Base-by-base conservation (phyloP, 1,139 yeast species). In the Sugiyamaella xylanicola region DNA sequence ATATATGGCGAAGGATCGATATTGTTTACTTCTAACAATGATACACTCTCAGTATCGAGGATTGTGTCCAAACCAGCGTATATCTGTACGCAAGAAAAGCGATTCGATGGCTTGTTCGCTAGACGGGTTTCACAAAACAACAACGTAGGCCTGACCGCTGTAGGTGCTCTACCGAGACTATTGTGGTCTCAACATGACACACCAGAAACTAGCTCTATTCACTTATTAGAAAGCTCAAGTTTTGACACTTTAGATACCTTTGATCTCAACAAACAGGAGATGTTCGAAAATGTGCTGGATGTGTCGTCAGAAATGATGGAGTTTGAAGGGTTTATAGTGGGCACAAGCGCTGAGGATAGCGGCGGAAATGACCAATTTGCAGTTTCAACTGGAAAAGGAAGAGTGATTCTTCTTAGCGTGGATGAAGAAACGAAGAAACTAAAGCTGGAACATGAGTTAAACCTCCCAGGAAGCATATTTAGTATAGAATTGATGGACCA, bases 241-340 rank as follows among this genome's bases (percentile, higher is more conserved):
- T 47, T 51, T 29, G 44, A 53, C 21, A 27, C 22, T 19, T 16
- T 55, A 8, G 46, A 50, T 46, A 11, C 13, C 9, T 50, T 17
- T 37, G 27, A 46, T 19, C 17, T 46, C 29, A 17, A 25, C 9
- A 32, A 25, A 27, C 13, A 25, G 9, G 55, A 51, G 36, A 16
- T 21, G 8, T 39, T 49, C 20, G 55, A 55, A 9, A 40, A 46
- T 9, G 17, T 55, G 22, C 40, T 37, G 13, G 9, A 40, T 9
- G 19, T 55, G 7, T 37, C 36, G 15, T 51, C 57, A 8, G 49
- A 48, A 17, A 22, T 37, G 17, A 48, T 53, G 16, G 52, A 44
- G 16, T 46, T 46, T 11, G 29, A 32, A 20, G 55, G 57, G 11
- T 42, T 47, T 27, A n/a, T 50, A 8, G 51, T 45, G 2, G 51